Percentiles rank a stretch among this genome's conserved stretches.
These are phyloP conservation scores for Saccharomyces mikatae DNA, from an alignment of 805 yeast genomes.

Conservation along the genomic window DNA sequence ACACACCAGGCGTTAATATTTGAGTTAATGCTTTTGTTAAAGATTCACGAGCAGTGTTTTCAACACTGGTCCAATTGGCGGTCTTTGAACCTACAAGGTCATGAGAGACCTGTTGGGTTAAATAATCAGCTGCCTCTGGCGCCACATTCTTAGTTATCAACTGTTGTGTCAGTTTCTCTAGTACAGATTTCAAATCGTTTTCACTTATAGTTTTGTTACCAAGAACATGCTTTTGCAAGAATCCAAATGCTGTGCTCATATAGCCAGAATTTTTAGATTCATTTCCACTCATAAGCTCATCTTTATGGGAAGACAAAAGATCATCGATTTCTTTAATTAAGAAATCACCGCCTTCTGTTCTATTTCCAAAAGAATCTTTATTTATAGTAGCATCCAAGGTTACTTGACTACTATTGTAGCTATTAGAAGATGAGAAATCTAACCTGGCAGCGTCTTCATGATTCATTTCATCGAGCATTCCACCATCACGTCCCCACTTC, in stretches of 20 bases:
- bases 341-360: conserved; percentile 48
- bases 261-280: conserved; percentile 31
- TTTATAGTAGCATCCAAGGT: conserved; percentile 21
- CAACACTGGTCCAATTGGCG: conserved; percentile 65
- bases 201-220: conserved; percentile 64
- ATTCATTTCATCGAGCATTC: conserved; percentile 35
- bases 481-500: conserved; percentile 62
- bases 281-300: conserved; percentile 32
- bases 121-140: conserved; percentile 71
- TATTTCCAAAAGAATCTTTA: conserved; percentile 34
- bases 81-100: conserved; percentile 68
- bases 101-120: conserved; percentile 61
- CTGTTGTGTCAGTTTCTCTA: conserved; percentile 63
- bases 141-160: conserved; percentile 83
- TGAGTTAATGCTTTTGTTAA: conserved; percentile 55
- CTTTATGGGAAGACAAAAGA: conserved; percentile 15
- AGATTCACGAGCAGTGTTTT: conserved; percentile 61
- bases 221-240: conserved; percentile 45
- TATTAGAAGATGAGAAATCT: conserved; percentile 46
- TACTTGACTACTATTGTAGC: conserved; percentile 11
- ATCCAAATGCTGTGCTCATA: conserved; percentile 40
- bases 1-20: conserved; percentile 83
- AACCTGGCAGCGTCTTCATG: conserved; percentile 35
- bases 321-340: conserved; percentile 54
- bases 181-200: conserved; percentile 56